A percentile compares a stretch with the other conserved stretches of the same genome.
Conservation (phyloP, 371 early-diverging fungal species). For the Apophysomyces variabilis region DNA sequence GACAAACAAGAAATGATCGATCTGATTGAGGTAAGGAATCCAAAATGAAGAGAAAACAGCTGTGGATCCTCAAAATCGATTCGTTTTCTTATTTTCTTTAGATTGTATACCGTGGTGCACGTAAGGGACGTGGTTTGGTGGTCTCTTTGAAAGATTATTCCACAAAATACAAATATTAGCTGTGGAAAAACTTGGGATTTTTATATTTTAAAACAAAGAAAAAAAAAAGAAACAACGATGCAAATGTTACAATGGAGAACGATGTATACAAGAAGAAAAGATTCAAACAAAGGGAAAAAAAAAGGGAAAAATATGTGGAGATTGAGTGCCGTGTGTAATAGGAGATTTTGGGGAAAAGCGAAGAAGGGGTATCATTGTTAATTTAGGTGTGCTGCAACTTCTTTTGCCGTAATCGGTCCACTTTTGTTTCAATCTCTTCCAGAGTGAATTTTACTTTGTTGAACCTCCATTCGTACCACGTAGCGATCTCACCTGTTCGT, state of each 20-base stretch:
- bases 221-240: neutral
- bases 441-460: slow-evolving; percentile 32
- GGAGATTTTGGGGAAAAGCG: neutral
- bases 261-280: neutral
- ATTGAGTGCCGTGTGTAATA: neutral
- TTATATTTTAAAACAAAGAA: neutral
- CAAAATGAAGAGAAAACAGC: too few species aligned
- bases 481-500: slow-evolving; percentile 50
- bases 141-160: slow-evolving; percentile 96
- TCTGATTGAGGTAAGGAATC: slow-evolving; percentile 67
- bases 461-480: slow-evolving; percentile 52
- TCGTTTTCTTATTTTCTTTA: neutral
- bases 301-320: neutral
- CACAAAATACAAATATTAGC: slow-evolving; percentile 92
- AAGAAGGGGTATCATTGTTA: neutral
- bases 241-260: slow-evolving; percentile 8
- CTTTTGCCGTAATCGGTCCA: slow-evolving; percentile 38
- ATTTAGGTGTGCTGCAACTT: slow-evolving; percentile 15
- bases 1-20: slow-evolving; percentile 90
- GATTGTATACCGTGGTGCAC: slow-evolving; percentile 91
- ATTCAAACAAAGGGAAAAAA: neutral
- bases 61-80: too few species aligned
- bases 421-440: slow-evolving; percentile 41
- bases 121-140: slow-evolving; percentile 95
- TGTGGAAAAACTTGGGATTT: slow-evolving; percentile 1